Base-by-base conservation (phyloP, 352 stramenopile species). In the Blastocystis sp. region DNA sequence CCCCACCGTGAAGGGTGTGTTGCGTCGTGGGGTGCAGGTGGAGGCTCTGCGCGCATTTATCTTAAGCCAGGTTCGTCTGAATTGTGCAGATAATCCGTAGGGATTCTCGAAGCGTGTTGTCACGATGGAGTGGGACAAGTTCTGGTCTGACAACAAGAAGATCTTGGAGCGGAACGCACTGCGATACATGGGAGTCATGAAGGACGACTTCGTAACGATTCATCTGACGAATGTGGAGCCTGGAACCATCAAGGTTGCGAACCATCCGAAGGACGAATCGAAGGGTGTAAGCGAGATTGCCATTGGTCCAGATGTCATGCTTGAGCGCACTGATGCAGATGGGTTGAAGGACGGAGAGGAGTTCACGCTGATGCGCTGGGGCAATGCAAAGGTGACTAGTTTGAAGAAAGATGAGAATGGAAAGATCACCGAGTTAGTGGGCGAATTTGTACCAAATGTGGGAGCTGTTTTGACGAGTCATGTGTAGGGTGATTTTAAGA, bases 71-170 rank as follows among this genome's bases (percentile, higher is more conserved):
- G 97, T 89, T 59, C 50, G 50, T 59, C 11, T 13, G n/a, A 37
- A 7, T n/a, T 4, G 30, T 0, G 18, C 7, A 13, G 20, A 41
- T 76, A n/a, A 53, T n/a, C 11, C 18, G 20, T 89, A 89, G 78
- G 78, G 78, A 26, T 89, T 89, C 78, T 89, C 95, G 65, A 94
- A 96, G 69, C 94, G 96, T 87, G 96, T 98, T 87, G 97, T 97
- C 37, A 97, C 98, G 90, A 98, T 99, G 96, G 96, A 99, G 87
- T 99, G 97, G 97, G 96, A 98, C 93, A 98, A 98, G 91, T 99
- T 99, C 90, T 99, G 97, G 97, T 97, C 95, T 13, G 93, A 98
- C 82, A 99, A 99, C 94, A 99, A 99, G 93, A 96, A 97, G 79
- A 94, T 98, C 87, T 94, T 99, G 81, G 97, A 99, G 92, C 95